Evolutionary conservation across 73 alveolate species (phyloP).

Genomic region (Tetrahymena borealis): DNA sequence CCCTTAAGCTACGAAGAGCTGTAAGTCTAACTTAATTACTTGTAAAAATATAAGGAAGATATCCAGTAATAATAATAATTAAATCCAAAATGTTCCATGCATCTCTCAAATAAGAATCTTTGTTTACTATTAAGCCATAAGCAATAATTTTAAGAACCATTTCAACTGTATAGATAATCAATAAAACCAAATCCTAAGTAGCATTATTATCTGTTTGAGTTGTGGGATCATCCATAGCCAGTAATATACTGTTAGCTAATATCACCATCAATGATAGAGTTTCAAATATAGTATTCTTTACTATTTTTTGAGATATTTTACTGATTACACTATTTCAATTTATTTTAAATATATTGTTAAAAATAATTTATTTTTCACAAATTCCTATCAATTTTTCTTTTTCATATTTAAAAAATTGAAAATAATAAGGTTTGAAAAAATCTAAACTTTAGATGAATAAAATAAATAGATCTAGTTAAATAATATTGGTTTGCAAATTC

Average conservation of each 20-base stretch:
- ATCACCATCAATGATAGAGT: constrained; percentile 40
- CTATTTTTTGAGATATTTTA: too few species aligned
- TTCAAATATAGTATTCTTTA: too few species aligned
- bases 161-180: constrained; percentile 32
- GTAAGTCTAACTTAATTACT: constrained; percentile 24
- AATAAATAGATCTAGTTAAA: too few species aligned
- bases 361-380: too few species aligned
- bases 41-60: constrained; percentile 14
- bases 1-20: constrained; percentile 91
- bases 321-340: too few species aligned
- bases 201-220: neutral
- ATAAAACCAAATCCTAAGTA: constrained; percentile 21
- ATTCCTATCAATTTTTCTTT: too few species aligned
- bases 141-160: constrained; percentile 45
- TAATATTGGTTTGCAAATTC: too few species aligned
- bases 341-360: too few species aligned
- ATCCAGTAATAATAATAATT: constrained; percentile 53
- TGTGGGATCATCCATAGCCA: constrained; percentile 57
- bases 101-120: constrained; percentile 68
- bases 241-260: constrained; percentile 26
- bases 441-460: too few species aligned
- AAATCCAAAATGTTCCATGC: constrained; percentile 77
- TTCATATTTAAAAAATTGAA: too few species aligned
- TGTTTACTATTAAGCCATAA: constrained; percentile 51
- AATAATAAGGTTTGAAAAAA: too few species aligned